A percentile compares a stretch with the other conserved stretches of the same genome.
Evolutionary conservation across 805 yeast species (phyloP).

Genomic region (Candida xyloterini): DNA sequence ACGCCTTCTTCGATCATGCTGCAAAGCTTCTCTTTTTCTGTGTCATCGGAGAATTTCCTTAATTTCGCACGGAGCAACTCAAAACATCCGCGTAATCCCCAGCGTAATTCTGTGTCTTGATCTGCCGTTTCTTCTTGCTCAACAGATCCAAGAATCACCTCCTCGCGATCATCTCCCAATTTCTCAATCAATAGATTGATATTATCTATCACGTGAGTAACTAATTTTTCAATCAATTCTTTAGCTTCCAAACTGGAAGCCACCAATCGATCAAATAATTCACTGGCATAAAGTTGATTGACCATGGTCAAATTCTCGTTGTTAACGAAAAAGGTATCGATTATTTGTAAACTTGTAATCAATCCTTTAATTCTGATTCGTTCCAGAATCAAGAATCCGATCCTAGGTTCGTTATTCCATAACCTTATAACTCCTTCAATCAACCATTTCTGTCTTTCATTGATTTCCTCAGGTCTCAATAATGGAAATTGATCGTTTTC

Average conservation of each 20-base stretch:
- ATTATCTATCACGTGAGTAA: slow-evolving; percentile 15
- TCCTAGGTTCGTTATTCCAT: slow-evolving; percentile 66
- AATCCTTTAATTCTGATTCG: slow-evolving; percentile 47
- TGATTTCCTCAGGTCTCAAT: slow-evolving; percentile 26
- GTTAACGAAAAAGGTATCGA: slow-evolving; percentile 40
- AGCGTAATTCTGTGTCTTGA: slow-evolving; percentile 33
- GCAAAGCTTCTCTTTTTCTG: not conserved
- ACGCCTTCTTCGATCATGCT: slow-evolving; percentile 5
- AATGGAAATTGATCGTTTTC: slow-evolving; percentile 24
- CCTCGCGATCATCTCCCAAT: slow-evolving; percentile 13
- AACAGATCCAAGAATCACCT: slow-evolving; percentile 6
- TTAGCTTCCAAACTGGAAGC: slow-evolving; percentile 14
- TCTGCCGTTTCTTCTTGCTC: slow-evolving; percentile 16
- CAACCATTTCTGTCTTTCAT: slow-evolving; percentile 40
- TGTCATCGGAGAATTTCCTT: slow-evolving; percentile 7
- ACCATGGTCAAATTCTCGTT: slow-evolving; percentile 35
- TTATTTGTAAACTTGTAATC: slow-evolving; percentile 39
- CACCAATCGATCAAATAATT: slow-evolving; percentile 32
- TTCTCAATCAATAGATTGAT: slow-evolving; percentile 16
- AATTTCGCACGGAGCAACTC: slow-evolving; percentile 13
- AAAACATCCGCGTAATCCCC: slow-evolving; percentile 38
- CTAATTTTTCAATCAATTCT: slow-evolving; percentile 21
- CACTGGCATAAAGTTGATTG: slow-evolving; percentile 45
- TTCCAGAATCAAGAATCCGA: slow-evolving; percentile 58
- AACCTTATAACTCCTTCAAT: slow-evolving; percentile 56